Conservation (phyloP, 2,329 filamentous ascomycete genomes). For the Apiospora phragmitis region DNA sequence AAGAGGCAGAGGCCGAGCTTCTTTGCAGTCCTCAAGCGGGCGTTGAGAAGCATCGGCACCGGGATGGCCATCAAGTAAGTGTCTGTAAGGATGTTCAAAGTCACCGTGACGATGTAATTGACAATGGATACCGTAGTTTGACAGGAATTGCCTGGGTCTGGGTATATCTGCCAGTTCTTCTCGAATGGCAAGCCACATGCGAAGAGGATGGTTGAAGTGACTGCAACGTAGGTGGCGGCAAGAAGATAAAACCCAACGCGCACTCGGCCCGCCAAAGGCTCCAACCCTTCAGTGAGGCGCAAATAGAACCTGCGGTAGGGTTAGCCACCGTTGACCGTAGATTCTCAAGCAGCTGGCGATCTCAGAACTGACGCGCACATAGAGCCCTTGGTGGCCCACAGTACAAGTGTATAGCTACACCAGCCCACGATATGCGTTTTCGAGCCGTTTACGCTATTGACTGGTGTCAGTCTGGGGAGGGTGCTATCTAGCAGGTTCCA, state of each 20-base stretch:
- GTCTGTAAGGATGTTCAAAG: conserved; percentile 56
- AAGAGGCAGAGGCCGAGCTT: conserved; percentile 39
- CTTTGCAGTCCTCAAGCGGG: conserved; percentile 35
- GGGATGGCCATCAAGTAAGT: conserved; percentile 61
- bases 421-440: conserved; percentile 55
- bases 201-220: conserved; percentile 46
- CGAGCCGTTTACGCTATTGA: conserved; percentile 46
- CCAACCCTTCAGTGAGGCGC: background rate
- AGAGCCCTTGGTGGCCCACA: conserved; percentile 57
- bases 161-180: conserved; percentile 56
- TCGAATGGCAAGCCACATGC: conserved; percentile 45
- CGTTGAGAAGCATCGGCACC: conserved; percentile 49
- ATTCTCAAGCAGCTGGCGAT: background rate
- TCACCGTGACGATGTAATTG: conserved; percentile 49
- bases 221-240: conserved; percentile 44
- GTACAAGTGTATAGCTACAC: conserved; percentile 51
- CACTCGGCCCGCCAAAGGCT: conserved; percentile 42
- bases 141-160: conserved; percentile 53
- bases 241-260: conserved; percentile 48
- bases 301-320: background rate
- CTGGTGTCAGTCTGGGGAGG: background rate
- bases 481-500: background rate
- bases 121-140: conserved; percentile 47
- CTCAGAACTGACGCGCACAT: conserved; percentile 41
- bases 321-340: background rate